Percentiles rank a stretch among this genome's conserved stretches.
These are phyloP conservation scores for Penicillium sp. DNA, from an alignment of 2,329 filamentous ascomycete species.

Conservation along the genomic window DNA sequence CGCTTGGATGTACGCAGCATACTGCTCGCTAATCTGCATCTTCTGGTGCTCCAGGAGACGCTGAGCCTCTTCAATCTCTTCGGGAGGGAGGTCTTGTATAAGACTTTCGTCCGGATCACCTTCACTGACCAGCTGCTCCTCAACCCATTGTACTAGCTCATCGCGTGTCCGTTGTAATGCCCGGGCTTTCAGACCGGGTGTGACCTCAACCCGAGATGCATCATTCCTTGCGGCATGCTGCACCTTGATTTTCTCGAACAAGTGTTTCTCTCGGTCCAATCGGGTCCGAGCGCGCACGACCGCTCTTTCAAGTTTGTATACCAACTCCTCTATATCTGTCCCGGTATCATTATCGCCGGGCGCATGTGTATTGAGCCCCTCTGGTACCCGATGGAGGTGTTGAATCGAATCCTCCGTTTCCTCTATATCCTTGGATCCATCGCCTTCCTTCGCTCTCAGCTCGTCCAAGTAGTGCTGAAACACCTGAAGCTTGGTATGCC, in stretches of 20 bases:
- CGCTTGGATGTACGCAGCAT: conserved; percentile 38
- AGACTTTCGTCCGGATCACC: conserved; percentile 32
- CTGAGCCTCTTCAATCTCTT: conserved; percentile 34
- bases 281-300: conserved; percentile 40
- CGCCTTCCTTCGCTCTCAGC: conserved; percentile 33
- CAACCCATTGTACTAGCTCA: conserved; percentile 54
- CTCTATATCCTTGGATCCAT: conserved; percentile 24
- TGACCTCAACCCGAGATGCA: neutral
- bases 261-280: conserved; percentile 38
- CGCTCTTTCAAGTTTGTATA: conserved; percentile 42
- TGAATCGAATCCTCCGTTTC: conserved; percentile 14
- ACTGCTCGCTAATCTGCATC: conserved; percentile 37
- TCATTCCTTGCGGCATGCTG: conserved; percentile 18
- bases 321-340: conserved; percentile 34
- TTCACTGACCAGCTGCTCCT: conserved; percentile 48
- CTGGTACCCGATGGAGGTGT: conserved; percentile 14
- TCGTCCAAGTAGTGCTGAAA: conserved; percentile 50
- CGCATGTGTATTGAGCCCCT: conserved; percentile 19
- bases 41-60: conserved; percentile 35
- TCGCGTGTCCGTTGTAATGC: conserved; percentile 50
- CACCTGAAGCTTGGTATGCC: conserved; percentile 49
- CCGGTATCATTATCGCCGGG: conserved; percentile 10
- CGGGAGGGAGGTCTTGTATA: conserved; percentile 28
- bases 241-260: conserved; percentile 36
- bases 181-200: conserved; percentile 27